Conservation (phyloP, 208 protist species). For the Leishmania major region DNA sequence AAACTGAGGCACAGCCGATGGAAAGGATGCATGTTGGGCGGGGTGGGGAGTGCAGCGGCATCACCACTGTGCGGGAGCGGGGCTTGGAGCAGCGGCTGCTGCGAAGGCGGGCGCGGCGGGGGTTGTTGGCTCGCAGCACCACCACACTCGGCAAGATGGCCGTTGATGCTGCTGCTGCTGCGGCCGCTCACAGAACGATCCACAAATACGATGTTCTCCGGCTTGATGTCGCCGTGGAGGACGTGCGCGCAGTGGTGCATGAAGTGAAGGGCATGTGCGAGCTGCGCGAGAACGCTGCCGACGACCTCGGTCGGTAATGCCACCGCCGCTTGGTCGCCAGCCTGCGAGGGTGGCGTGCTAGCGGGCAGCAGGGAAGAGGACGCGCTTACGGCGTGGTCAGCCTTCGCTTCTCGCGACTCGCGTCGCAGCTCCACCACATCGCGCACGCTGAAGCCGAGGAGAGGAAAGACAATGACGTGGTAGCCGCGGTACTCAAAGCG, state of each 20-base stretch:
- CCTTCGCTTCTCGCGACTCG: constrained; percentile 15
- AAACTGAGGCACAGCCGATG: background rate
- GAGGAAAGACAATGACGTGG: constrained; percentile 56
- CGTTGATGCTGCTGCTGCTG: constrained; percentile 1
- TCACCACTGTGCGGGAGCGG: background rate
- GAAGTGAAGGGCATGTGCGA: constrained; percentile 75
- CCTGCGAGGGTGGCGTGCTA: background rate
- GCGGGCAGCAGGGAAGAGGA: background rate
- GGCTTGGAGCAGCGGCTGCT: background rate
- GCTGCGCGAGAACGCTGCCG: constrained; percentile 71
- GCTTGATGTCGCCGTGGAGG: constrained; percentile 96
- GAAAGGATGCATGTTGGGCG: background rate
- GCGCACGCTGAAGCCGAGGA: constrained; percentile 67
- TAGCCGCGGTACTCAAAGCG: constrained; percentile 63
- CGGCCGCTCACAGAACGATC: constrained; percentile 15
- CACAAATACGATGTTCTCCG: constrained; percentile 81
- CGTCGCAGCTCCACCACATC: constrained; percentile 50
- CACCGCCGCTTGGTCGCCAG: background rate
- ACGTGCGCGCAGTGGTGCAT: constrained; percentile 62
- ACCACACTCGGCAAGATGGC: constrained; percentile 23
- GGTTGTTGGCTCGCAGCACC: background rate
- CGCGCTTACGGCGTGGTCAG: background rate
- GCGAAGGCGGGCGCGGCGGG: background rate
- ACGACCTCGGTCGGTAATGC: constrained; percentile 25
- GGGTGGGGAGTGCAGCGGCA: background rate